phyloP scores from a whole-genome alignment of 2,329 filamentous ascomycete genomes.

The Aspergillus ochraceoroseus region DNA sequence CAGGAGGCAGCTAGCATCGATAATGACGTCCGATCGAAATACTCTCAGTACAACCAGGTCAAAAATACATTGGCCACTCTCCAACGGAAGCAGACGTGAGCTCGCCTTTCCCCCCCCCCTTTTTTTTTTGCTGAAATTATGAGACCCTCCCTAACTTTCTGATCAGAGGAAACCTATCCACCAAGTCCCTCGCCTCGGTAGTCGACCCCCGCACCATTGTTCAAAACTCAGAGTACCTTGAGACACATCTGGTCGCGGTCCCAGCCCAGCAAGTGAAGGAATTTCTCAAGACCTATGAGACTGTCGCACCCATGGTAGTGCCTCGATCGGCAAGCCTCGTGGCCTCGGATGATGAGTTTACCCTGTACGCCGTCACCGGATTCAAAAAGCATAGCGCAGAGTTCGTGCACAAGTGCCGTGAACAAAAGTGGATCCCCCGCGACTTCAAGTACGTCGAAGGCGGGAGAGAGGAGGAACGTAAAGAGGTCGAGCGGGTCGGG shows the following conservation, averaged over 20 bases:
- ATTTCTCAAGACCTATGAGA: constrained; percentile 85
- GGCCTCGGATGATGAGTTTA: constrained; percentile 82
- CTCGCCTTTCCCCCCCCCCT: constrained; percentile 2
- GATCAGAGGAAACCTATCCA: constrained; percentile 78
- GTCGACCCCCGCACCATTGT: constrained; percentile 76
- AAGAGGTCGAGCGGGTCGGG: constrained; percentile 74
- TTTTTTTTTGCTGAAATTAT: background rate
- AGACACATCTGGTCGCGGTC: constrained; percentile 89
- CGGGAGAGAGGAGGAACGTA: constrained; percentile 80
- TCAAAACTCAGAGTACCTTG: constrained; percentile 90
- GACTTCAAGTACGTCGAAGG: constrained; percentile 93
- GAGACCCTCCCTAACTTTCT: background rate
- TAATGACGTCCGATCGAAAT: constrained; percentile 92
- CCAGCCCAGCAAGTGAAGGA: constrained; percentile 77
- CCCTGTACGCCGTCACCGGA: constrained; percentile 78
- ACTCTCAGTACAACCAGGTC: constrained; percentile 86
- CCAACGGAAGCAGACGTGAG: constrained; percentile 81
- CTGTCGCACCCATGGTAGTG: constrained; percentile 83
- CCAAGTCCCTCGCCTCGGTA: constrained; percentile 85
- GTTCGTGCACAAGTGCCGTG: constrained; percentile 86
- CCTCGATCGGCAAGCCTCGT: constrained; percentile 78
- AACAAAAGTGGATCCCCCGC: constrained; percentile 89
- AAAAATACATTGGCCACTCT: constrained; percentile 78
- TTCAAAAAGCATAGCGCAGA: constrained; percentile 89
- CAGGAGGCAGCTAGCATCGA: constrained; percentile 88